phyloP scores from a whole-genome alignment of 768 basidiomycete genomes.

The Pleurotus tuoliensis region DNA sequence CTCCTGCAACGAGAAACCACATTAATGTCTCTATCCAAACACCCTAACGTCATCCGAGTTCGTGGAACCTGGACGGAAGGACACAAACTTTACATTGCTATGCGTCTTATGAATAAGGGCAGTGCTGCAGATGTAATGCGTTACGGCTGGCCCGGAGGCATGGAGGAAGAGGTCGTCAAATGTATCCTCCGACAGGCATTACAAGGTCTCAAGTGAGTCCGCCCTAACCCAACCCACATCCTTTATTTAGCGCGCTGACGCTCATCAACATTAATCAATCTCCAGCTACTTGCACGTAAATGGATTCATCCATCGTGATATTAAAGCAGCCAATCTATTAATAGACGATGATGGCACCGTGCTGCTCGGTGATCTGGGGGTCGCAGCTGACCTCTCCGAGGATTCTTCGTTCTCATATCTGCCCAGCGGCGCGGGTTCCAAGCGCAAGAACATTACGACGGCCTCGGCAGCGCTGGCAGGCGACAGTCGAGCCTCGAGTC shows the following conservation, averaged over 20 bases:
- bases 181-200: slow-evolving; percentile 84
- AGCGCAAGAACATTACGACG: slow-evolving; percentile 22
- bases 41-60: slow-evolving; percentile 90
- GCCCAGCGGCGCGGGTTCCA: slow-evolving; percentile 10
- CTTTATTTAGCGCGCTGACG: slow-evolving; percentile 4
- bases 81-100: slow-evolving; percentile 79
- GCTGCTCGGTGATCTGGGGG: slow-evolving; percentile 88
- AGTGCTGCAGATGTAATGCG: slow-evolving; percentile 83
- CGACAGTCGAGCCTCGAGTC: slow-evolving; percentile 13
- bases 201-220: slow-evolving; percentile 76
- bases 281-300: slow-evolving; percentile 82
- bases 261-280: not conserved
- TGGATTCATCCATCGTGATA: slow-evolving; percentile 88
- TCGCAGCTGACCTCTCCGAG: slow-evolving; percentile 80
- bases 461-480: slow-evolving; percentile 25
- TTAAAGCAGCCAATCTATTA: slow-evolving; percentile 93
- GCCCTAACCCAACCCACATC: not conserved
- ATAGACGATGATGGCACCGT: slow-evolving; percentile 90
- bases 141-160: slow-evolving; percentile 82
- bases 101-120: slow-evolving; percentile 87
- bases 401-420: slow-evolving; percentile 32
- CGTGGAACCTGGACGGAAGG: slow-evolving; percentile 87
- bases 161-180: slow-evolving; percentile 86
- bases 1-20: slow-evolving; percentile 83
- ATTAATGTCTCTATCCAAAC: slow-evolving; percentile 88